Evolutionary conservation across 805 yeast species (phyloP).

Genomic region (Ogataea pilisensis): DNA sequence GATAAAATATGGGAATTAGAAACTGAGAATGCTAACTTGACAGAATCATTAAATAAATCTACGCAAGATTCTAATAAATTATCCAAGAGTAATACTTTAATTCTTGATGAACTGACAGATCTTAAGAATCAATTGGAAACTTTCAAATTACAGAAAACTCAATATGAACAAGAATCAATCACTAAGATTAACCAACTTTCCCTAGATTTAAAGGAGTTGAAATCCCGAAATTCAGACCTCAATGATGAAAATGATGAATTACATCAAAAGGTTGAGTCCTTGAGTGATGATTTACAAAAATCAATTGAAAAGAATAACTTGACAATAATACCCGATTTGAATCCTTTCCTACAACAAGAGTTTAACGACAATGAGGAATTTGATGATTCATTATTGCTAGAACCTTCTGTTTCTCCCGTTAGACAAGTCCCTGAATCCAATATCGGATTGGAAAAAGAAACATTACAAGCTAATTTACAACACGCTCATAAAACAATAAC

Average conservation of each 20-base stretch:
- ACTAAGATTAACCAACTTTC: slow-evolving; percentile 34
- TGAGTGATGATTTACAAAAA: slow-evolving; percentile 8
- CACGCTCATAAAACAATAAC: slow-evolving; percentile 62
- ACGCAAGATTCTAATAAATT: slow-evolving; percentile 39
- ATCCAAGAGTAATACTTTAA: slow-evolving; percentile 31
- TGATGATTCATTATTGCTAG: slow-evolving; percentile 28
- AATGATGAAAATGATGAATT: slow-evolving; percentile 68
- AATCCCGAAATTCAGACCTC: slow-evolving; percentile 49
- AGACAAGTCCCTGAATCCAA: slow-evolving; percentile 37
- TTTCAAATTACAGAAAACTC: slow-evolving; percentile 35
- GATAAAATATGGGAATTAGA: slow-evolving; percentile 68
- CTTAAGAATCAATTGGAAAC: slow-evolving; percentile 48
- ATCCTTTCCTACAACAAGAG: slow-evolving; percentile 4
- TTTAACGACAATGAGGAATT: slow-evolving; percentile 31
- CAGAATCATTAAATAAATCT: slow-evolving; percentile 39
- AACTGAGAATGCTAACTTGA: slow-evolving; percentile 37
- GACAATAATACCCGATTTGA: slow-evolving; percentile 11
- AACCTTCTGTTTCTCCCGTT: slow-evolving; percentile 34
- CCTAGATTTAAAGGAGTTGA: slow-evolving; percentile 45
- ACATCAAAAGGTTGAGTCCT: slow-evolving; percentile 33
- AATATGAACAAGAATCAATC: slow-evolving; percentile 37
- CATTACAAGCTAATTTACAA: slow-evolving; percentile 56
- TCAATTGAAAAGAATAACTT: slow-evolving; percentile 13
- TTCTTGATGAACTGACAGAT: slow-evolving; percentile 24
- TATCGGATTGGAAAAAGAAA: slow-evolving; percentile 56